Evolutionary conservation across 257 asterid species (phyloP).

Genomic region (Solanum verrucosum): DNA sequence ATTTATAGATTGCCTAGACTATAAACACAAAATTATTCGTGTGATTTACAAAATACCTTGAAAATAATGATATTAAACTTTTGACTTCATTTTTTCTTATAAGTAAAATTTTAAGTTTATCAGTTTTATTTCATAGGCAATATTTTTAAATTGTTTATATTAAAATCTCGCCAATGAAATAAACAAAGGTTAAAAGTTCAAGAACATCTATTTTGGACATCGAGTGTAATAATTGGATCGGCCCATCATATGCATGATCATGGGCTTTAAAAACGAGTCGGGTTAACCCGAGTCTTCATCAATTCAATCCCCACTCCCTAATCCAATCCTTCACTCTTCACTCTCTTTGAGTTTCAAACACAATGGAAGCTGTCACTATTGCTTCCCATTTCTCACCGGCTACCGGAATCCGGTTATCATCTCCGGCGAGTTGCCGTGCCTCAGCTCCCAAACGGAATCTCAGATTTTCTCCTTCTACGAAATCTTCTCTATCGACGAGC

Average conservation of each 20-base stretch:
- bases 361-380: slow-evolving; percentile 44
- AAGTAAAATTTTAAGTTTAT: too few species aligned
- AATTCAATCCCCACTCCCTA: not conserved
- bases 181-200: accelerated
- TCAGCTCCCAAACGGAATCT: slow-evolving; percentile 15
- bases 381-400: slow-evolving; percentile 45
- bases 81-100: too few species aligned
- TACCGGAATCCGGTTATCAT: slow-evolving; percentile 24
- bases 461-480: slow-evolving; percentile 4
- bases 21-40: not conserved
- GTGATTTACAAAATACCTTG: too few species aligned
- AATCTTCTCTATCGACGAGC: slow-evolving; percentile 28
- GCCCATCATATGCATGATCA: not conserved
- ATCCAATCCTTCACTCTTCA: not conserved
- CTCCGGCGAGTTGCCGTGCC: slow-evolving; percentile 9
- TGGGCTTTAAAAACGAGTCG: not conserved
- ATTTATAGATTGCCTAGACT: too few species aligned
- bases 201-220: not conserved
- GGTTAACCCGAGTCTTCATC: not conserved
- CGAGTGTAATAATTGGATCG: not conserved
- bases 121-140: not conserved
- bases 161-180: too few species aligned
- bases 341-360: not conserved
- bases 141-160: too few species aligned
- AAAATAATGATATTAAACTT: too few species aligned